phyloP scores from a whole-genome alignment of 2,329 filamentous ascomycete genomes.

The Paecilomyces fulvus region DNA sequence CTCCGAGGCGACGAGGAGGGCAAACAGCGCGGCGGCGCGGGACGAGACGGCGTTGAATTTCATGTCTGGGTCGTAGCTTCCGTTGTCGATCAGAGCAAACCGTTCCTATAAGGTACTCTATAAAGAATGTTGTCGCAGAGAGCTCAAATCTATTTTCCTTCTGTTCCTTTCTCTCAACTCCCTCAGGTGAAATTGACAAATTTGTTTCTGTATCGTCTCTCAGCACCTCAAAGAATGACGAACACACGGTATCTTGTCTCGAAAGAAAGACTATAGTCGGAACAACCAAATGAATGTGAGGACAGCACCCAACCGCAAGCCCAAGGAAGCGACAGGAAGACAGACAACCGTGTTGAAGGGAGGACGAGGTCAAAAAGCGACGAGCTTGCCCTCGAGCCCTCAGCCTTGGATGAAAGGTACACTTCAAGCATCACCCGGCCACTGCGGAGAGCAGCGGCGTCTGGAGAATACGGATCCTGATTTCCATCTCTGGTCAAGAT shows the following conservation, averaged over 20 bases:
- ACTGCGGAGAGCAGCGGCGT: background rate
- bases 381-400: background rate
- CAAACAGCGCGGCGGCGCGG: slow-evolving; percentile 25
- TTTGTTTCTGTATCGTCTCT: background rate
- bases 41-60: slow-evolving; percentile 24
- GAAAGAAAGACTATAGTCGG: slow-evolving; percentile 18
- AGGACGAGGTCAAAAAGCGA: background rate
- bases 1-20: slow-evolving; percentile 27
- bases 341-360: background rate
- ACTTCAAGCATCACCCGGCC: background rate
- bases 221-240: slow-evolving; percentile 12
- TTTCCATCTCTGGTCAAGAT: background rate
- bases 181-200: slow-evolving; percentile 3
- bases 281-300: slow-evolving; percentile 1
- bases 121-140: background rate
- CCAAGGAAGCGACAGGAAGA: background rate
- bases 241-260: background rate
- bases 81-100: background rate
- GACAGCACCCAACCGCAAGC: slow-evolving; percentile 1
- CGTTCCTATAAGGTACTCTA: background rate
- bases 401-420: background rate
- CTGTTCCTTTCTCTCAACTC: background rate
- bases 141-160: background rate
- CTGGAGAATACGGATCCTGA: background rate
- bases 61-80: slow-evolving; percentile 13